Conservation (phyloP, 148 eudicot genomes). For the Cornus kousa region DNA sequence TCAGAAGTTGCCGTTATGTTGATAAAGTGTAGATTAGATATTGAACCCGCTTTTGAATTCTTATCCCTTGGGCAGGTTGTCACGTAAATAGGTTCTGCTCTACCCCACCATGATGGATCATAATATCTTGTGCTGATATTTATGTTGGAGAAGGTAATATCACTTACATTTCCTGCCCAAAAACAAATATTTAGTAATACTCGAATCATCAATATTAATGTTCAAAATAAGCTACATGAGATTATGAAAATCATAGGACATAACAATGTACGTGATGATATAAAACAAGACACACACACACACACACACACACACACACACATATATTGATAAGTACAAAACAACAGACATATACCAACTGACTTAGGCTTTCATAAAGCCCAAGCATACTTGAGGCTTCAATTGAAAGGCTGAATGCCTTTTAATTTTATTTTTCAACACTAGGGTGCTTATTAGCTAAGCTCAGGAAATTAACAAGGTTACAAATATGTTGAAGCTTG, state of each 20-base stretch:
- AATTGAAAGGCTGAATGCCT: not conserved
- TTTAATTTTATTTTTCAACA: no score
- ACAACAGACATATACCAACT: not conserved
- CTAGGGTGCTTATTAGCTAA: no score
- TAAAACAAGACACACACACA: no score
- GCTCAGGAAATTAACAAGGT: no score
- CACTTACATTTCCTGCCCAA: slow-evolving; percentile 80
- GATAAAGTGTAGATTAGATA: slow-evolving; percentile 61
- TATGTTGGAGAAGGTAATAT: slow-evolving; percentile 89
- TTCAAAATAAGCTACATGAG: not conserved
- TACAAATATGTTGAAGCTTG: no score
- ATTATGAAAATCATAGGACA: not conserved
- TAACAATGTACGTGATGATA: not conserved
- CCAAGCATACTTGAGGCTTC: not conserved
- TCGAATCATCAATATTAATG: not conserved
- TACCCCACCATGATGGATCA: slow-evolving; percentile 98
- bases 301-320: no score
- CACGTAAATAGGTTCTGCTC: slow-evolving; percentile 90
- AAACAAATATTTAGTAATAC: not conserved
- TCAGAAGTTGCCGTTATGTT: slow-evolving; percentile 85
- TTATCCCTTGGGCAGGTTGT: slow-evolving; percentile 76
- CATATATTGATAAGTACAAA: not conserved
- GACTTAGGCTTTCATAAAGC: not conserved
- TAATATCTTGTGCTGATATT: slow-evolving; percentile 89
- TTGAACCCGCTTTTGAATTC: slow-evolving; percentile 54